Base-by-base conservation (phyloP, 139 green algal species). In the Auxenochlorella pyrenoidosa region DNA sequence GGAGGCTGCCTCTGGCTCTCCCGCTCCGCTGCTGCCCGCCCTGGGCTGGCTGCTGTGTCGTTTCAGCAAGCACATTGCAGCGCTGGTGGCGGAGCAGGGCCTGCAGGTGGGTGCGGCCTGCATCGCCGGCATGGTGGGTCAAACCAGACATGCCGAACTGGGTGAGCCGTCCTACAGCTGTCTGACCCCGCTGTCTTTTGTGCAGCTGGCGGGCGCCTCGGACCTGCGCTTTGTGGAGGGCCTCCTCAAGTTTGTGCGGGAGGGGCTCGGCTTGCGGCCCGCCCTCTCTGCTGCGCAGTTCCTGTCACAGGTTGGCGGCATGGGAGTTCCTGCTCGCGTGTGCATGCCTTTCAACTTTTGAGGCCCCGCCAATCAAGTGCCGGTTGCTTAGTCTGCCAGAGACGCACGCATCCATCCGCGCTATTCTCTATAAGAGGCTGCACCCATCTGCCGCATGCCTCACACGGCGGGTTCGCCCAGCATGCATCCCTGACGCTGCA, bases 131-230 rank as follows among this genome's bases (percentile, higher is more conserved):
- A 5, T 24, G 47, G n/a, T n/a, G 54, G n/a, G 83, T 72, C 63
- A n/a, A 10, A 41, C 47, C 15, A 24, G 15, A 63, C 54, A 63
- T 63, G 54, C 15, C 12, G 10, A 63, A 4, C 38, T 72, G 43
- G 4, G 40, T 1, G 13, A 21, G 8, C 12, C 47, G 12, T 34
- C 40, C 5, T 16, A 63, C 16, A 2, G 15, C 22, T 24, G 54
- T 24, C 34, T 32, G 30, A 32, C 32, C 43, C 44, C 30, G 60
- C 36, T 32, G 0, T 24, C 40, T 15, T 21, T 32, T 43, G 32
- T 86, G 82, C 93, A 97, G 94, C 80, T 97, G 32, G 91, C 93
- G 38, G 94, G 94, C 38, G 96, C 96, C 60, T 96, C 91, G 6
- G 95, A 97, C 75, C 86, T 94, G 30, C 88, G 92, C 0, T 98